phyloP scores from a whole-genome alignment of 169 alveolate genomes.

The Eimeria praecox region DNA sequence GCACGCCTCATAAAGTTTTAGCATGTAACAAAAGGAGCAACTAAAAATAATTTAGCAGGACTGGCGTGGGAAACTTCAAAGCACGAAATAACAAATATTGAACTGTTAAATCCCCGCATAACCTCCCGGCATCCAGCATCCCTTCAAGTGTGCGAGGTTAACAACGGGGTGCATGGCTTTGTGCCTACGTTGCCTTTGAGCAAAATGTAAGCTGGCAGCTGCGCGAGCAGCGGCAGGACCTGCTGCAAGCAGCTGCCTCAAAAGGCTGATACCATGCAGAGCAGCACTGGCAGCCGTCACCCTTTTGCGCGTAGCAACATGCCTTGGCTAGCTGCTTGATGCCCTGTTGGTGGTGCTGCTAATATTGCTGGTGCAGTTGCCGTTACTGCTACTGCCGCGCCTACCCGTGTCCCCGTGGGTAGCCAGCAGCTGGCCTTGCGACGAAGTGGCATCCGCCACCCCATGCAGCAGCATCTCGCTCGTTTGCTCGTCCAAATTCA shows the following conservation, averaged over 20 bases:
- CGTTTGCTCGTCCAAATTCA: slow-evolving; percentile 61
- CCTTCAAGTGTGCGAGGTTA: background rate
- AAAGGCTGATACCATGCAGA: no score
- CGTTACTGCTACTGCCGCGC: background rate
- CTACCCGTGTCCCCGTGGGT: background rate
- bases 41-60: background rate
- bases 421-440: background rate
- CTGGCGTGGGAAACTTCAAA: background rate
- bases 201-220: background rate
- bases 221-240: background rate
- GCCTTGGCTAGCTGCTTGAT: background rate
- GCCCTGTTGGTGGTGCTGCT: background rate
- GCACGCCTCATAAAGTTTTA: background rate
- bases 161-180: background rate
- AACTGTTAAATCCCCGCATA: background rate
- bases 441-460: slow-evolving; percentile 1
- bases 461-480: slow-evolving; percentile 62
- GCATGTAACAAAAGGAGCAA: background rate
- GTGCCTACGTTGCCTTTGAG: background rate
- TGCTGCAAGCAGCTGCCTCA: slow-evolving; percentile 14
- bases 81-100: background rate
- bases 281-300: background rate
- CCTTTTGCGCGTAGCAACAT: background rate
- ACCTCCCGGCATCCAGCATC: background rate
- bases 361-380: background rate